Evolutionary conservation across 2,329 filamentous ascomycete species (phyloP).

Genomic region (Penicillium expansum): DNA sequence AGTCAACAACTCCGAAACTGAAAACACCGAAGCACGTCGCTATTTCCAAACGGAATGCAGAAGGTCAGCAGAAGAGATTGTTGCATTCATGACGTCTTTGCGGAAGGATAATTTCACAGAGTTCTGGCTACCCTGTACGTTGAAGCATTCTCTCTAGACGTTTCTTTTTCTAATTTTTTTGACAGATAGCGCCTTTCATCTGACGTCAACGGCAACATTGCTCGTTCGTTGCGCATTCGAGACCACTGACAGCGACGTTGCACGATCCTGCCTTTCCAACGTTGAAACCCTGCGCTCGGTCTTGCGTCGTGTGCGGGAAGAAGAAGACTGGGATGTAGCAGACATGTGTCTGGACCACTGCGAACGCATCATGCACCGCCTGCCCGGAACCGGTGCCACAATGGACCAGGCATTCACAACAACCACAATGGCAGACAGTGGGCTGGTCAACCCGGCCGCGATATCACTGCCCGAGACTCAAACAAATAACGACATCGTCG

Average conservation of each 20-base stretch:
- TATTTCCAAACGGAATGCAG: conserved; percentile 50
- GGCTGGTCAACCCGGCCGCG: conserved; percentile 39
- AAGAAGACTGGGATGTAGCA: conserved; percentile 56
- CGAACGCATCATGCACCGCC: conserved; percentile 45
- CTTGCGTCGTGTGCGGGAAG: conserved; percentile 48
- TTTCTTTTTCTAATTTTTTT: conserved; percentile 3
- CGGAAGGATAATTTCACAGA: conserved; percentile 49
- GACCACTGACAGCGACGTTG: conserved; percentile 47
- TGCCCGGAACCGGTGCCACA: conserved; percentile 29
- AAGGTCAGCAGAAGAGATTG: conserved; percentile 46
- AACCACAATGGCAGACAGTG: conserved; percentile 24
- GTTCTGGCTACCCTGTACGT: conserved; percentile 52
- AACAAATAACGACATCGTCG: conserved; percentile 47
- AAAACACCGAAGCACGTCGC: conserved; percentile 49
- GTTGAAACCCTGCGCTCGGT: conserved; percentile 50
- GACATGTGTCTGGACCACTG: conserved; percentile 54
- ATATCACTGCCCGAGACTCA: conserved; percentile 44
- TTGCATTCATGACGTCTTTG: conserved; percentile 51
- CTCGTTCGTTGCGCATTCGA: conserved; percentile 53
- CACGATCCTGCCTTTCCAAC: conserved; percentile 47
- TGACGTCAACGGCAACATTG: conserved; percentile 55
- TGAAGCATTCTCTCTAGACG: not conserved
- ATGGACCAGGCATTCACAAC: conserved; percentile 20
- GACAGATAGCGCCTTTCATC: conserved; percentile 50
- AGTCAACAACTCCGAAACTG: conserved; percentile 41